Evolutionary conservation across 371 early-diverging fungal species (phyloP).

Genomic region (Apophysomyces sp.): DNA sequence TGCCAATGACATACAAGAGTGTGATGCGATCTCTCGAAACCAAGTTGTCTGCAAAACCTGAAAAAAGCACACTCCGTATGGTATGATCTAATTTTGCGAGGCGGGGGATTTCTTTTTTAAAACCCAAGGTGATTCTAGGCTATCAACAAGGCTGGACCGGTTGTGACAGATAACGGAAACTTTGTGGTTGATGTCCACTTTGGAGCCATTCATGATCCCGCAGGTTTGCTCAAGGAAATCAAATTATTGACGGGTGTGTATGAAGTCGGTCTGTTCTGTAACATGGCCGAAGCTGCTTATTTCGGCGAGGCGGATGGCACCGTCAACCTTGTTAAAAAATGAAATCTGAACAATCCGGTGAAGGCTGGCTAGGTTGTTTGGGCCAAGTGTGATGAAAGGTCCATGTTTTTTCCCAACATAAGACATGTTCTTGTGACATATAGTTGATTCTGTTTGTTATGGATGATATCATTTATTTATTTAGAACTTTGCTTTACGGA

Average conservation of each 20-base stretch:
- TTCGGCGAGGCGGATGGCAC: constrained; percentile 56
- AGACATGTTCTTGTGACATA: no score
- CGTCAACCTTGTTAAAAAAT: background rate
- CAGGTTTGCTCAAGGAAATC: constrained; percentile 51
- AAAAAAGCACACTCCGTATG: constrained; percentile 7
- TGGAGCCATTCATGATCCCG: constrained; percentile 63
- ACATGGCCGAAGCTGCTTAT: constrained; percentile 79
- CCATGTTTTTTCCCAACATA: no score
- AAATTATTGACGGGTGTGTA: constrained; percentile 80
- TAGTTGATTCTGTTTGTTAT: no score
- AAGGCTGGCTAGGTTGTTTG: no score
- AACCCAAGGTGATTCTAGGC: constrained; percentile 1
- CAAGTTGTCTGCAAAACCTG: constrained; percentile 7
- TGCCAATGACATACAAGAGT: constrained; percentile 61
- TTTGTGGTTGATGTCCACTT: constrained; percentile 85
- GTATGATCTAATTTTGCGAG: background rate
- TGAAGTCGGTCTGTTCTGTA: constrained; percentile 87
- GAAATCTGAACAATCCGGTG: no score
- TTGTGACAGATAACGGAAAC: constrained; percentile 92
- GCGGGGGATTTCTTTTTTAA: background rate
- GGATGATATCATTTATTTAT: no score
- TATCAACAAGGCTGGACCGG: constrained; percentile 84
- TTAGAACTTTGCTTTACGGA: no score
- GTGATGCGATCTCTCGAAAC: constrained; percentile 4
- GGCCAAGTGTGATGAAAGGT: no score